Evolutionary conservation across 1,284 basidiomycete genomes (phyloP), one percentile per base, ranked within the genome.

Genomic region (Pseudozyma pruni): DNA sequence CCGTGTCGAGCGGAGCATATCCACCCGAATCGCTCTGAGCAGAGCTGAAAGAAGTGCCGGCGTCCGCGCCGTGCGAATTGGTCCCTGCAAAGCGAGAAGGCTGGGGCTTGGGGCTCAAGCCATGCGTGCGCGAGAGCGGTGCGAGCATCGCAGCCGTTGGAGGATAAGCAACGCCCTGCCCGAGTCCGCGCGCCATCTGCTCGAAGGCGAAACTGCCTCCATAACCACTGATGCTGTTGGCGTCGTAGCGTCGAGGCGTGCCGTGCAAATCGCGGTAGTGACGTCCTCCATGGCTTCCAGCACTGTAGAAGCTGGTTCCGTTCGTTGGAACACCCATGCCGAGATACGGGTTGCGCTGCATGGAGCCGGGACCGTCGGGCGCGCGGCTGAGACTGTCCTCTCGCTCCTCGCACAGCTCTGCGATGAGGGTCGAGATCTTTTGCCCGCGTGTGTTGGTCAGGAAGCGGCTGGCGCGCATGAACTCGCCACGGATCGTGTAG

Each of bases 401-500:
- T 20, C 80, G 68, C 60, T 82, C 78, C 48, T 77, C 76, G 62
- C 78, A 80, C 20, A 82, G 71, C 50, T 82, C 79, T 11, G 69
- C 75, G 22, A 82, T 73, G 25, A 76, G 64, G 23, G 55, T 58
- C 13, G 72, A 69, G 23, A 78, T 72, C 19, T 78, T 73, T 23
- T 70, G 69, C 13, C 54, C 57, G 20, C 73, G 61, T 4, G 39
- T 51, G 47, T 72, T 79, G 37, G 70, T 56, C 3, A 85, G 70
- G 33, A 83, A 78, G 44, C 94, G 88, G 25, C 90, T 90, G 10
- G 94, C 95, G 35, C 95, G 90, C 92, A 97, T 97, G 83, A 98
- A 96, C 85, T 98, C 95, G 46, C 95, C 95, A 9, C 95, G 93
- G 77, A 98, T 95, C 39, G 92, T 93, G 82, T 97, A 97, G 47